These are phyloP conservation scores for Microthlaspi erraticum DNA, from an alignment of 345 rosid species.

Conservation along the genomic window DNA sequence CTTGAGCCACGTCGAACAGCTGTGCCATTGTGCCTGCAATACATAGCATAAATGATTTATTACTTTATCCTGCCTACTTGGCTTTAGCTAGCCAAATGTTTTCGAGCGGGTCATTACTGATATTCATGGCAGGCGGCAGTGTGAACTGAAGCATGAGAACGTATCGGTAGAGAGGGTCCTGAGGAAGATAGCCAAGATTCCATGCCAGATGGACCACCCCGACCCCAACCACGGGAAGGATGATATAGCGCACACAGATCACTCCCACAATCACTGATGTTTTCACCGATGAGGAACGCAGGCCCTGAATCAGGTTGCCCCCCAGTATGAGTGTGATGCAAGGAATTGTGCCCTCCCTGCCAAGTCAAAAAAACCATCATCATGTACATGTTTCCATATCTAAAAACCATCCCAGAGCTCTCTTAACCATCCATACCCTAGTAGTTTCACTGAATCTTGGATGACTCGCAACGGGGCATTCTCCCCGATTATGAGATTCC, in stretches of 20 bases:
- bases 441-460: slow-evolving; percentile 77
- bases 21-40: slow-evolving; percentile 88
- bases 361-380: slow-evolving; percentile 28
- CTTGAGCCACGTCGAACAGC: slow-evolving; percentile 84
- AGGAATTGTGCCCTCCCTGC: slow-evolving; percentile 90
- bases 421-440: slow-evolving; percentile 61
- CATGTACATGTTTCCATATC: slow-evolving; percentile 16
- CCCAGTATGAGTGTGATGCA: slow-evolving; percentile 90
- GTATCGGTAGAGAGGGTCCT: slow-evolving; percentile 71
- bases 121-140: slow-evolving; percentile 93
- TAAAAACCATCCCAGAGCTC: not conserved
- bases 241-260: slow-evolving; percentile 60
- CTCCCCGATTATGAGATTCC: slow-evolving; percentile 73
- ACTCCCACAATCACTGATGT: slow-evolving; percentile 62
- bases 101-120: slow-evolving; percentile 52
- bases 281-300: slow-evolving; percentile 66
- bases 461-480: slow-evolving; percentile 76
- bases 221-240: slow-evolving; percentile 69
- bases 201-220: slow-evolving; percentile 72
- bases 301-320: slow-evolving; percentile 88
- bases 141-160: slow-evolving; percentile 87
- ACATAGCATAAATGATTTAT: not conserved
- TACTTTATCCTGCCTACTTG: not conserved
- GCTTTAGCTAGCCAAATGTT: too few species aligned
- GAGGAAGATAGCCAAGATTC: slow-evolving; percentile 73